A percentile compares a stretch with the other conserved stretches of the same genome.
Evolutionary conservation across 352 stramenopile genomes (phyloP).

Genomic region (Phytophthora kernoviae): DNA sequence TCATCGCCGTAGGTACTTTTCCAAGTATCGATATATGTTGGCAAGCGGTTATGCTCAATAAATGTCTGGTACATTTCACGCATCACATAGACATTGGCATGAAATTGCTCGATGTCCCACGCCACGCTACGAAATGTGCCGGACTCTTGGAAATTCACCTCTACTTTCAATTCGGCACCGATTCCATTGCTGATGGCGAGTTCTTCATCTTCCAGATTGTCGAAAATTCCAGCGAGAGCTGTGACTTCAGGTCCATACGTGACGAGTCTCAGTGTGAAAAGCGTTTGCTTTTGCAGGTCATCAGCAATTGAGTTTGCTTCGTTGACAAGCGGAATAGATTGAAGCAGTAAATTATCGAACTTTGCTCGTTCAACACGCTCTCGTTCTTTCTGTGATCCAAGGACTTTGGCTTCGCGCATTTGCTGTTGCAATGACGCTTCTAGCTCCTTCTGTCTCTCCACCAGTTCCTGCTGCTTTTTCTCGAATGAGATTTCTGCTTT

Average conservation of each 20-base stretch:
- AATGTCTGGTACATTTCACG: slow-evolving; percentile 90
- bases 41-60: slow-evolving; percentile 68
- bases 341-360: slow-evolving; percentile 85
- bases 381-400: slow-evolving; percentile 75
- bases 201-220: slow-evolving; percentile 65
- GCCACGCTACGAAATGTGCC: slow-evolving; percentile 77
- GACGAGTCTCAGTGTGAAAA: slow-evolving; percentile 75
- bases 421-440: slow-evolving; percentile 79
- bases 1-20: slow-evolving; percentile 39
- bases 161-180: slow-evolving; percentile 70
- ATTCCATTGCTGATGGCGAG: slow-evolving; percentile 54
- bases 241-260: slow-evolving; percentile 37
- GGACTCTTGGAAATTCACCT: slow-evolving; percentile 78
- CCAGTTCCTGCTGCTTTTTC: slow-evolving; percentile 71
- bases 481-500: slow-evolving; percentile 82
- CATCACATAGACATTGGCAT: slow-evolving; percentile 83
- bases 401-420: slow-evolving; percentile 75
- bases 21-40: slow-evolving; percentile 39
- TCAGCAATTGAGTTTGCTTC: slow-evolving; percentile 89
- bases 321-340: slow-evolving; percentile 80
- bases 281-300: slow-evolving; percentile 69
- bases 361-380: slow-evolving; percentile 67
- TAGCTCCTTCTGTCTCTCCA: slow-evolving; percentile 68
- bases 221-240: slow-evolving; percentile 27
- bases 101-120: slow-evolving; percentile 84